Percentiles rank a stretch among this genome's conserved stretches.
Evolutionary conservation across 768 basidiomycete genomes (phyloP).

Genomic region (Cyathus striatus): DNA sequence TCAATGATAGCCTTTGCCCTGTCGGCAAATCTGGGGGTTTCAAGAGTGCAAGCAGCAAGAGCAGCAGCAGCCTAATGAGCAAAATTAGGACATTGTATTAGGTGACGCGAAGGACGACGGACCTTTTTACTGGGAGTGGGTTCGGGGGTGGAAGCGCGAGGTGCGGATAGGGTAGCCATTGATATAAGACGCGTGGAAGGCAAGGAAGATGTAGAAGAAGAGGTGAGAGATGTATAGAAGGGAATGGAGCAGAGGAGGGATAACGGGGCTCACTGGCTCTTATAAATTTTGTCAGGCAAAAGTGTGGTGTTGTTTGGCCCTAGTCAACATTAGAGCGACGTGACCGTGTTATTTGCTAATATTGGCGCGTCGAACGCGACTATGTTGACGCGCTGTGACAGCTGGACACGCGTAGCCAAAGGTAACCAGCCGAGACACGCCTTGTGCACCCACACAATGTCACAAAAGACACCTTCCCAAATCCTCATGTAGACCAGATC

Average conservation of each 20-base stretch:
- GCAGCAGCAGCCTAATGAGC: conserved; percentile 33
- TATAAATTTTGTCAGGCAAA: conserved; percentile 16
- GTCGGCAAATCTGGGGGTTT: conserved; percentile 30
- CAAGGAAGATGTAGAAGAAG: neutral
- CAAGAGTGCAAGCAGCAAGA: conserved; percentile 37
- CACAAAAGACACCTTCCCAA: too few relatives aligned
- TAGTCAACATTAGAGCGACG: conserved; percentile 14
- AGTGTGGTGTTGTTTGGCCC: conserved; percentile 32
- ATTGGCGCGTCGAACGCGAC: too few relatives aligned
- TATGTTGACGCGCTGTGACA: too few relatives aligned
- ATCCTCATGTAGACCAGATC: too few relatives aligned
- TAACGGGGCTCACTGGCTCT: conserved; percentile 6
- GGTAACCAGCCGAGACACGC: too few relatives aligned
- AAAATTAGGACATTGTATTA: neutral
- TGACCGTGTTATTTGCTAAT: conserved; percentile 18
- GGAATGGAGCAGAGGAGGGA: conserved; percentile 4
- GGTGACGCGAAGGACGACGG: conserved; percentile 5
- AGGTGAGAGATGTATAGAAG: conserved; percentile 1
- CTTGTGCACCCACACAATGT: too few relatives aligned
- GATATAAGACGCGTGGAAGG: conserved; percentile 6
- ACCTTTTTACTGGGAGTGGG: conserved; percentile 54
- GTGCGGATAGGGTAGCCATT: conserved; percentile 24
- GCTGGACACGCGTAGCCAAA: too few relatives aligned
- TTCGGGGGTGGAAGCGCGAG: conserved; percentile 23
- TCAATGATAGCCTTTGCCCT: conserved; percentile 22